These are phyloP conservation scores for Saccharomycopsis hybrid DNA, from an alignment of 1,139 yeast genomes.

Conservation along the genomic window DNA sequence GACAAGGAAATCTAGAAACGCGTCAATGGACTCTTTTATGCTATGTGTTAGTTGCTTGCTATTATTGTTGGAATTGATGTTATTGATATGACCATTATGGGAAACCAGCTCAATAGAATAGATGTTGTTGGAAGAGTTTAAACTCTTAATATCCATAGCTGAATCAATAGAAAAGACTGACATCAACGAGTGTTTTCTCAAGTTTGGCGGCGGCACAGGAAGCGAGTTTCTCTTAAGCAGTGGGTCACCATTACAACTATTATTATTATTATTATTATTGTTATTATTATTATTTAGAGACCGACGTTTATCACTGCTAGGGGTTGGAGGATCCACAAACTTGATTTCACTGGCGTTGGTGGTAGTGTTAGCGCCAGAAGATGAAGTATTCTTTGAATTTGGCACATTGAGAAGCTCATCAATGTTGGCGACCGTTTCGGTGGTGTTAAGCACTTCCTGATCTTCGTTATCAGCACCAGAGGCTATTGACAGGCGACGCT, in stretches of 20 bases:
- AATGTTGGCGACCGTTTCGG: no score
- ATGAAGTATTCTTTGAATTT: no score
- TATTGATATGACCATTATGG: background rate
- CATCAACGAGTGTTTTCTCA: constrained; percentile 15
- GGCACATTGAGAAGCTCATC: no score
- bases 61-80: background rate
- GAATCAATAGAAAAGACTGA: constrained; percentile 12
- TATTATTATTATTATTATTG: no score
- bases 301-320: no score
- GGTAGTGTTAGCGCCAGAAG: no score
- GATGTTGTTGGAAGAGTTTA: background rate
- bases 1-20: constrained; percentile 4
- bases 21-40: constrained; percentile 3
- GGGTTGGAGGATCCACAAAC: background rate
- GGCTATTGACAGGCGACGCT: no score
- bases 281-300: no score
- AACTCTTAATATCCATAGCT: constrained; percentile 4
- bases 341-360: background rate
- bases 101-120: background rate
- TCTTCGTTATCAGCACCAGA: no score
- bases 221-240: background rate
- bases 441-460: no score
- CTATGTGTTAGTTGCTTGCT: background rate
- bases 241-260: no score
- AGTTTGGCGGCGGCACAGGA: constrained; percentile 9